Percentiles rank a stretch among this genome's conserved stretches.
Conservation (phyloP, 1,139 yeast species). For the Suhomyces bribrorum region DNA sequence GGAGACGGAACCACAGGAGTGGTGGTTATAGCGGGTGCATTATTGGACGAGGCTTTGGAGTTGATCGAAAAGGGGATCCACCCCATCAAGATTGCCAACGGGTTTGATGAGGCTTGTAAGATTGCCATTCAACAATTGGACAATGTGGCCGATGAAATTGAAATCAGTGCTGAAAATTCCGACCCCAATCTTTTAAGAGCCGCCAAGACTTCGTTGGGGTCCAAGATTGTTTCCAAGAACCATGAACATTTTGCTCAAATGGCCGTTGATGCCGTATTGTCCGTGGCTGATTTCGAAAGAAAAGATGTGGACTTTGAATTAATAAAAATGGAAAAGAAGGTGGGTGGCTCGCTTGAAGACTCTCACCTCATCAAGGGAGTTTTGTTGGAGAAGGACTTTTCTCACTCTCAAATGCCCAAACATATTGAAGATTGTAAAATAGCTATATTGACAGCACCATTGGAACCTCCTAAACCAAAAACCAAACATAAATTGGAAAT, state of each 20-base stretch:
- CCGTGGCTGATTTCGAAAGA: conserved; percentile 89
- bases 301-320: conserved; percentile 96
- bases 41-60: conserved; percentile 91
- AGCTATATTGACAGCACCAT: conserved; percentile 96
- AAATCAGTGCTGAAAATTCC: conserved; percentile 48
- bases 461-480: conserved; percentile 99
- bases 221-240: conserved; percentile 91
- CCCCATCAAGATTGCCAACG: conserved; percentile 95
- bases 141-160: conserved; percentile 63
- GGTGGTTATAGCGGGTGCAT: conserved; percentile 92
- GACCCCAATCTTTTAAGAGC: conserved; percentile 73
- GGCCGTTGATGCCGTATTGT: conserved; percentile 95
- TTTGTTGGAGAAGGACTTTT: conserved; percentile 90
- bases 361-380: conserved; percentile 87
- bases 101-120: conserved; percentile 95
- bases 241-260: conserved; percentile 93
- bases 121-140: conserved; percentile 82
- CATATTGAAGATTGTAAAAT: conserved; percentile 75
- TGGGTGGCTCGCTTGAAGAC: conserved; percentile 91
- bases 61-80: conserved; percentile 96
- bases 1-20: conserved; percentile 99
- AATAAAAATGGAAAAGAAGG: conserved; percentile 92
- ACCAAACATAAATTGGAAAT: conserved; percentile 97
- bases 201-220: conserved; percentile 92
- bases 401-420: conserved; percentile 98